These are phyloP conservation scores for Aspergillus sp. DNA, from an alignment of 2,329 filamentous ascomycete species.

Conservation along the genomic window DNA sequence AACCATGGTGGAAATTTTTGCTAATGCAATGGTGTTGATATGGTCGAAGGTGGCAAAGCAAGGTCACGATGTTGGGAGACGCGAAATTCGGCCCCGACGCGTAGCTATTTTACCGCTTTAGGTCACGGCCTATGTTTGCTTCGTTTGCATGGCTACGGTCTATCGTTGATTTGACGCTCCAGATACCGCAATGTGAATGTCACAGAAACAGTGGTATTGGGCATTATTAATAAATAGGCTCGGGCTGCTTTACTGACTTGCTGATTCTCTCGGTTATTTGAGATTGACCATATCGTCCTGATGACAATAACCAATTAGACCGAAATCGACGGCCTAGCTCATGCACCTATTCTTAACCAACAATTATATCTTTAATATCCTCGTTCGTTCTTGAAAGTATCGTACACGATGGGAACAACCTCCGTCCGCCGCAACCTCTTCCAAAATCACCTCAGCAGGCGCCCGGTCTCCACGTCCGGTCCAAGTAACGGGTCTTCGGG, in stretches of 20 bases:
- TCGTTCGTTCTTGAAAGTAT: not conserved
- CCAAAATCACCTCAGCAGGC: constrained; percentile 44
- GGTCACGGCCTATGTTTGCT: constrained; percentile 1
- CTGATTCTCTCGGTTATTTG: not conserved
- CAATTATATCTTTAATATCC: not conserved
- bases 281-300: not conserved
- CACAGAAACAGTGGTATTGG: not conserved
- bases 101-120: constrained; percentile 17
- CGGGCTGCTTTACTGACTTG: not conserved
- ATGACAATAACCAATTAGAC: not conserved
- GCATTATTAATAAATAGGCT: not conserved
- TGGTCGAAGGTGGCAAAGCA: not conserved
- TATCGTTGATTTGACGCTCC: not conserved
- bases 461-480: constrained; percentile 33
- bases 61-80: constrained; percentile 19
- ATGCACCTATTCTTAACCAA: not conserved
- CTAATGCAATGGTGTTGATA: not conserved
- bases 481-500: constrained; percentile 19
- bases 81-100: constrained; percentile 30
- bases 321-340: not conserved
- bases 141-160: not conserved
- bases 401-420: constrained; percentile 27
- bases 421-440: constrained; percentile 48
- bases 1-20: constrained; percentile 31
- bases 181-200: not conserved